Percentiles rank a stretch among this genome's conserved stretches.
Evolutionary conservation across 805 yeast species (phyloP).

Genomic region (Yarrowia osloensis): DNA sequence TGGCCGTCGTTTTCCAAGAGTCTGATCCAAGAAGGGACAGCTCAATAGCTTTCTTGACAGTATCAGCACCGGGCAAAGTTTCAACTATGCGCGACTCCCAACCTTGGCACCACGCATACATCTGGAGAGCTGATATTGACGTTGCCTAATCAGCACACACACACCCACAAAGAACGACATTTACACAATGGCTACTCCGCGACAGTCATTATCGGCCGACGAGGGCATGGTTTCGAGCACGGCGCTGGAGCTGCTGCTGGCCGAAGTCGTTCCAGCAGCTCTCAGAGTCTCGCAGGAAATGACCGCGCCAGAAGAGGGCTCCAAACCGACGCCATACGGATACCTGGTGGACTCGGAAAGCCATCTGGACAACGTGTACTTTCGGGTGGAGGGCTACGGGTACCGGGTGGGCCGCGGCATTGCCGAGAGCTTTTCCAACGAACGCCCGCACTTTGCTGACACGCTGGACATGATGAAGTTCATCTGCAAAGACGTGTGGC

Average conservation of each 20-base stretch:
- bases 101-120: not conserved
- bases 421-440: constrained; percentile 50
- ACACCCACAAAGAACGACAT: not conserved
- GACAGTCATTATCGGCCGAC: constrained; percentile 13
- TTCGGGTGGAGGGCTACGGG: constrained; percentile 70
- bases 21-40: constrained; percentile 4
- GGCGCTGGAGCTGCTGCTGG: constrained; percentile 61
- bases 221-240: constrained; percentile 38
- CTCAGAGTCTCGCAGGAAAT: constrained; percentile 60
- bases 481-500: constrained; percentile 92
- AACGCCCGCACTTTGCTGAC: constrained; percentile 52
- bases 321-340: constrained; percentile 27
- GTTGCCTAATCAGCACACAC: not conserved
- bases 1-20: not conserved
- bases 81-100: constrained; percentile 14
- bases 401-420: constrained; percentile 64
- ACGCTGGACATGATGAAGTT: constrained; percentile 81
- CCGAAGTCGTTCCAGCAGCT: constrained; percentile 75
- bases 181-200: constrained; percentile 10
- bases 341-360: constrained; percentile 34
- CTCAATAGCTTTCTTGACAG: not conserved
- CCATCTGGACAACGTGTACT: constrained; percentile 52
- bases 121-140: not conserved
- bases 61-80: not conserved
- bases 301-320: constrained; percentile 36